These are phyloP conservation scores for Cyberlindnera euphorbiiphila DNA, from an alignment of 805 yeast species.

Conservation along the genomic window DNA sequence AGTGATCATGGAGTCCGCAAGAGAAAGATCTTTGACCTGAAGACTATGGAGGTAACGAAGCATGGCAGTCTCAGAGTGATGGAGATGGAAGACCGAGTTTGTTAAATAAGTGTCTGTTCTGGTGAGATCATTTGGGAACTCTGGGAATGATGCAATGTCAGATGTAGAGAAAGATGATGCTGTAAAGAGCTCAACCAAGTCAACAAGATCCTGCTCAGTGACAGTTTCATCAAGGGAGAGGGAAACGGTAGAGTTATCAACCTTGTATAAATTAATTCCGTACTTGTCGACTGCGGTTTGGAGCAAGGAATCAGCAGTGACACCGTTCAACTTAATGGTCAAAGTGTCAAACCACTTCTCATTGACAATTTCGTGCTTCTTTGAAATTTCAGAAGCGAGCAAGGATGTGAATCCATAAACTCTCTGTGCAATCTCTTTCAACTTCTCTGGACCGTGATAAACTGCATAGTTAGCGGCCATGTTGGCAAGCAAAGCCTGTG, in stretches of 20 bases:
- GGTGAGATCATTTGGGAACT: conserved; percentile 42
- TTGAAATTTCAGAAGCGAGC: conserved; percentile 55
- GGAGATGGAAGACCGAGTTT: conserved; percentile 75
- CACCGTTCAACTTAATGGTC: conserved; percentile 52
- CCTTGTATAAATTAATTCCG: conserved; percentile 76
- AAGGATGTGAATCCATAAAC: conserved; percentile 70
- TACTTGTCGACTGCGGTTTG: conserved; percentile 51
- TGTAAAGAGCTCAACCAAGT: conserved; percentile 60
- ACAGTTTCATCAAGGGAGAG: conserved; percentile 92
- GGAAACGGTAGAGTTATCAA: conserved; percentile 56
- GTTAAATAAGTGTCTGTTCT: conserved; percentile 61
- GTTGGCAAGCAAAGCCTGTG: conserved; percentile 94
- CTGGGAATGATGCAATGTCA: conserved; percentile 39
- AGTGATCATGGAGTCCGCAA: conserved; percentile 96
- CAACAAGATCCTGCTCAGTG: conserved; percentile 52
- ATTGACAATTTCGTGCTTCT: conserved; percentile 50
- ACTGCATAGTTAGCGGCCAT: conserved; percentile 95
- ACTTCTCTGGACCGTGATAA: conserved; percentile 91
- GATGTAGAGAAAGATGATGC: conserved; percentile 28
- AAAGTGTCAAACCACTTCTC: conserved; percentile 83
- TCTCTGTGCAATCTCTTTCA: conserved; percentile 71
- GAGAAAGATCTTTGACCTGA: conserved; percentile 84
- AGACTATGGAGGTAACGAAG: conserved; percentile 82
- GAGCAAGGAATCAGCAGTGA: conserved; percentile 53
- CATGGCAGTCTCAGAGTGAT: conserved; percentile 95